Base-by-base conservation (phyloP, 108 stramenopile genomes). In the Fragilaria radians region DNA sequence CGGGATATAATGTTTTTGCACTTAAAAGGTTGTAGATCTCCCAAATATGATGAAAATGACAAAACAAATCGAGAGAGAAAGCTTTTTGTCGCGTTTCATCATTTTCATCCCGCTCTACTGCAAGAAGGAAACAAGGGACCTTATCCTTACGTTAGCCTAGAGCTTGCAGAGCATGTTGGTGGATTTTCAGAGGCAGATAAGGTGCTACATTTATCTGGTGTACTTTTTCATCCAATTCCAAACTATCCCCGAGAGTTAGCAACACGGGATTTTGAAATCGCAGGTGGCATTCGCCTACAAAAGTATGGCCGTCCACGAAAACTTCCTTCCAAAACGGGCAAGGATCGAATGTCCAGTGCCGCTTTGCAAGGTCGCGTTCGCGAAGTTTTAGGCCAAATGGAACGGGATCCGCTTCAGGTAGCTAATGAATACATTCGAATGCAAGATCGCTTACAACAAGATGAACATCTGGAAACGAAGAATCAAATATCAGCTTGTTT, bases 121-220 rank as follows among this genome's bases (percentile, higher is more conserved):
- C 36, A 42, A 42, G 36, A 42, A 14, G 36, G 36, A 42, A 42
- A 42, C 14, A 42, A 42, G 36, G 36, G 36, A 42, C 36, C 36
- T 11, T 42, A 42, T 14, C 36, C 7, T 7, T 42, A 42, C 36
- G 14, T 42, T 42, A 42, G 14, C 14, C 36, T 42, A 7, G 36
- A 42, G 14, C 14, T 42, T 7, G 36, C 36, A 7, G 36, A 42
- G 14, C 36, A 14, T 7, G 14, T 42, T 11, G 36, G 36, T 11
- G 36, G 36, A 11, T 42, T 42, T 42, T 7, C 11, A 7, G 36
- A 42, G 14, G 7, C 11, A 7, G 36, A 42, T 14, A 42, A 7
- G 7, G 36, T 42, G 36, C 36, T 11, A 14, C 7, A 42, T 42
- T 14, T 42, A 11, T 14, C 36, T 11, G 36, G 36, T 42, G 14